These are phyloP conservation scores for Didymella arachidicola DNA, from an alignment of 2,329 filamentous ascomycete species.

Conservation along the genomic window DNA sequence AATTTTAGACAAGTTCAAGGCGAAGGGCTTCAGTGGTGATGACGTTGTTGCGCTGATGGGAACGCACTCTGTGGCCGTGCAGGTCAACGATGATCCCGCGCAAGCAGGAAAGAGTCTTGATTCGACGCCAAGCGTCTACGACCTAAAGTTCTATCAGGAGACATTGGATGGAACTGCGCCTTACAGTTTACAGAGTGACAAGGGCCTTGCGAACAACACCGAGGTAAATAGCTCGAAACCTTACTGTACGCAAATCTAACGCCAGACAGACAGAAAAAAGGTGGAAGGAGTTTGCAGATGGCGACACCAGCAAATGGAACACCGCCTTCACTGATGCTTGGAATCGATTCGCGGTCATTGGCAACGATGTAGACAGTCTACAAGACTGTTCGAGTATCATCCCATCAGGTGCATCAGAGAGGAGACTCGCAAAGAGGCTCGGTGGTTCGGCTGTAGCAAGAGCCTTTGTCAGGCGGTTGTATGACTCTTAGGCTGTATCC, in stretches of 20 bases:
- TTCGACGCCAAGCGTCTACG: conserved; percentile 39
- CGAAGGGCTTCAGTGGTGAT: conserved; percentile 37
- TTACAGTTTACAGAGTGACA: conserved; percentile 35
- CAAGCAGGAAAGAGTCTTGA: conserved; percentile 38
- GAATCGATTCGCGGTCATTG: conserved; percentile 33
- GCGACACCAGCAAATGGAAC: conserved; percentile 27
- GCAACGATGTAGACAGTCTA: conserved; percentile 31
- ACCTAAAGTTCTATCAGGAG: conserved; percentile 42
- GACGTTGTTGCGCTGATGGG: conserved; percentile 48
- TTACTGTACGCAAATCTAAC: neutral
- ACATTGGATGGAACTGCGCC: conserved; percentile 38
- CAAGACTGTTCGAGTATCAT: conserved; percentile 35
- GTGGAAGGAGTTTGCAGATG: conserved; percentile 30
- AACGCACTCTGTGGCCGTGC: conserved; percentile 40
- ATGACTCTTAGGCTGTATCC: conserved; percentile 8
- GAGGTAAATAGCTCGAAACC: conserved; percentile 15
- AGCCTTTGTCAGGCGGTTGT: conserved; percentile 12
- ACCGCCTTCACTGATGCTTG: conserved; percentile 33
- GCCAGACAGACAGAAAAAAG: conserved; percentile 27
- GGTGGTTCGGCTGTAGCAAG: conserved; percentile 16
- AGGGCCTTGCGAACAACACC: conserved; percentile 29
- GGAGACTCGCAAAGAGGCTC: conserved; percentile 6
- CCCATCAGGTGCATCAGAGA: conserved; percentile 19
- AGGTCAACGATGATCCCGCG: conserved; percentile 36
- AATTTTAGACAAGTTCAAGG: conserved; percentile 35